A percentile compares a stretch with the other conserved stretches of the same genome.
Evolutionary conservation across 345 rosid species (phyloP).

Genomic region (Raphanus raphanistrum): DNA sequence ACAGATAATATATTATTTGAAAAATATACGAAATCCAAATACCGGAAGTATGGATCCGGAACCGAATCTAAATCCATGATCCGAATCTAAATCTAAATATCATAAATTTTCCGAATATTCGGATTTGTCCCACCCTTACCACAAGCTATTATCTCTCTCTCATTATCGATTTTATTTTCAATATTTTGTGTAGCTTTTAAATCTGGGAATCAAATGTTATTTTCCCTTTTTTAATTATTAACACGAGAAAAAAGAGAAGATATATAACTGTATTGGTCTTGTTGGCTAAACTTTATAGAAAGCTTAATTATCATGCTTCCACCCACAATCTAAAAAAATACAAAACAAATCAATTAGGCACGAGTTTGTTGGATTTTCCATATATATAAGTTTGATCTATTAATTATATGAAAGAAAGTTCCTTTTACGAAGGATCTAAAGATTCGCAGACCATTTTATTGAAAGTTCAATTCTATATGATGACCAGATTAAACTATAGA

Average conservation of each 20-base stretch:
- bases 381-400: neutral
- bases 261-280: neutral
- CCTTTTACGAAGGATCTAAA: neutral
- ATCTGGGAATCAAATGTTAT: neutral
- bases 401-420: neutral
- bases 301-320: slow-evolving; percentile 33
- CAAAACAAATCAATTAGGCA: slow-evolving; percentile 12
- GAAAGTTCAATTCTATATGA: too few relatives aligned
- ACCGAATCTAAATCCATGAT: too few relatives aligned
- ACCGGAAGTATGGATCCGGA: too few relatives aligned
- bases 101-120: too few relatives aligned
- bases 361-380: slow-evolving; percentile 23
- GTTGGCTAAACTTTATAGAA: slow-evolving; percentile 37
- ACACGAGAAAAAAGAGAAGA: slow-evolving; percentile 12
- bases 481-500: neutral
- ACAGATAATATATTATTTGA: too few relatives aligned
- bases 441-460: neutral
- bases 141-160: too few relatives aligned
- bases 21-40: too few relatives aligned
- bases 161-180: neutral
- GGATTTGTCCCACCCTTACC: too few relatives aligned
- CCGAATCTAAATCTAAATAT: too few relatives aligned
- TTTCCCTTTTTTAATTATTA: neutral
- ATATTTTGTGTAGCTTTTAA: neutral
- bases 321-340: slow-evolving; percentile 23